A percentile compares a stretch with the other conserved stretches of the same genome.
These are phyloP conservation scores for Suhomyces bribrorum DNA, from an alignment of 1,139 yeast genomes.

Conservation along the genomic window DNA sequence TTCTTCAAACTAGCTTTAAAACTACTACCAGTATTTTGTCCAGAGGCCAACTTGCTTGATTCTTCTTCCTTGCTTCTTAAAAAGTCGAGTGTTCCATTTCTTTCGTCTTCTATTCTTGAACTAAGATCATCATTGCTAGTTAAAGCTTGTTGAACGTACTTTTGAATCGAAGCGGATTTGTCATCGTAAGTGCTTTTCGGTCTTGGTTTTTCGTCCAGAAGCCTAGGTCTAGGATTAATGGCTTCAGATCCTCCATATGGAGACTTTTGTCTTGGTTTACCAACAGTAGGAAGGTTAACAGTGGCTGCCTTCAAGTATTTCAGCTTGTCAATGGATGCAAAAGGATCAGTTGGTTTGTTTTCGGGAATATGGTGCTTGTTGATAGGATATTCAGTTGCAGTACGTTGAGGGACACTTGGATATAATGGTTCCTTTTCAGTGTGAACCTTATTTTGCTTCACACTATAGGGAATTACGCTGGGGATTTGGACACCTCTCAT, in stretches of 20 bases:
- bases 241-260: conserved; percentile 12
- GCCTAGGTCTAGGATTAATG: conserved; percentile 5
- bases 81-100: conserved; percentile 50
- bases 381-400: conserved; percentile 1
- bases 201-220: conserved; percentile 4
- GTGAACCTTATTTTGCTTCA: conserved; percentile 13
- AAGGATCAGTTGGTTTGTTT: conserved; percentile 31
- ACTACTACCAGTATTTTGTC: conserved; percentile 49
- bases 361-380: conserved; percentile 6
- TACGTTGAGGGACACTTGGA: conserved; percentile 4
- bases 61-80: conserved; percentile 51
- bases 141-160: conserved; percentile 38
- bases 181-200: conserved; percentile 13
- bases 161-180: conserved; percentile 35
- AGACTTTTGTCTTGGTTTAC: conserved; percentile 23
- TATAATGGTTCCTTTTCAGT: not conserved
- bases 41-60: conserved; percentile 12
- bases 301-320: conserved; percentile 22
- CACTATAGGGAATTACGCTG: conserved; percentile 42
- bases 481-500: conserved; percentile 63
- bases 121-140: conserved; percentile 22
- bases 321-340: conserved; percentile 41
- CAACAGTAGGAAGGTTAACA: conserved; percentile 10
- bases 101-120: conserved; percentile 6
- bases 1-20: conserved; percentile 38